Evolutionary conservation across 306 rosid species (phyloP).

Genomic region (Begonia fuchsioides): DNA sequence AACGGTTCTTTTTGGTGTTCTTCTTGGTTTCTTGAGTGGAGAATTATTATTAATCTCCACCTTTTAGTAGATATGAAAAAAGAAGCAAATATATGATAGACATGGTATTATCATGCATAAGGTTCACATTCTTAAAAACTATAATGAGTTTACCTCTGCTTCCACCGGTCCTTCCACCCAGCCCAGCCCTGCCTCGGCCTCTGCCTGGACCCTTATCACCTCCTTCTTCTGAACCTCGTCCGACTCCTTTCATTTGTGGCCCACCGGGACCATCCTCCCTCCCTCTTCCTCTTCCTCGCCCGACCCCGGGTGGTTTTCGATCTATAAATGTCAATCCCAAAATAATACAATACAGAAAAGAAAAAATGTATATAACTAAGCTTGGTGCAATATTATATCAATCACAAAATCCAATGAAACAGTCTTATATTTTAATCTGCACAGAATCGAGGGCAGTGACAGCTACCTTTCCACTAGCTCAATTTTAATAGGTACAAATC

Average conservation of each 20-base stretch:
- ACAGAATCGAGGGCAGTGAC: too few relatives aligned
- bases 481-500: background rate
- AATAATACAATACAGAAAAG: conserved; percentile 2
- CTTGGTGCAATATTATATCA: background rate
- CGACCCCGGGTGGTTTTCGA: conserved; percentile 57
- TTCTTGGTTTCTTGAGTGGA: too few relatives aligned
- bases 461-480: too few relatives aligned
- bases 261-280: conserved; percentile 45
- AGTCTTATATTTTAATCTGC: too few relatives aligned
- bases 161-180: conserved; percentile 42
- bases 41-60: too few relatives aligned
- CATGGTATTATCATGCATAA: too few relatives aligned
- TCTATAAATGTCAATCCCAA: conserved; percentile 16
- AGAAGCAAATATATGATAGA: too few relatives aligned
- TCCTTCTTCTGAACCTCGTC: conserved; percentile 49
- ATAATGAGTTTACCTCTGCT: conserved; percentile 27
- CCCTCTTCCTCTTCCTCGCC: conserved; percentile 62
- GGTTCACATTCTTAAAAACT: background rate
- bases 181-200: conserved; percentile 50
- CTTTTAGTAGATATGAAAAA: too few relatives aligned
- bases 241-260: conserved; percentile 42
- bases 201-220: conserved; percentile 34
- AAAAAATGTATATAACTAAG: background rate
- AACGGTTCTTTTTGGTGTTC: too few relatives aligned
- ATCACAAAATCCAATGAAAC: background rate